Base-by-base conservation (phyloP, 2,329 filamentous ascomycete genomes). In the Colletotrichum simmondsii region DNA sequence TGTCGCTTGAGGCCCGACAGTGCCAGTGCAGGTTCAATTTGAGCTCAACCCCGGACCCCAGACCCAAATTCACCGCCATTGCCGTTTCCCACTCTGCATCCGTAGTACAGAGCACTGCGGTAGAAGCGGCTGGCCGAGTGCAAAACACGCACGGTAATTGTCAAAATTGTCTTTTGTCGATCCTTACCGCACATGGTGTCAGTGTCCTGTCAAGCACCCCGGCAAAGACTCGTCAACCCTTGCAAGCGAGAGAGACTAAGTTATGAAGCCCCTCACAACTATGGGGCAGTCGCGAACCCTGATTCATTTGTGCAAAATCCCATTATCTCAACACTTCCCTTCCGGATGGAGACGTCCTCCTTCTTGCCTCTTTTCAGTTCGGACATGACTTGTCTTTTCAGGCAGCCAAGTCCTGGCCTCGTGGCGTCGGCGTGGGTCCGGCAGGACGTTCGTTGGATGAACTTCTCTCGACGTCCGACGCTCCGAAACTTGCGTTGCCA, bases 261-360 rank as follows among this genome's bases (percentile, higher is more conserved):
- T 49, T 49, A 16, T 46, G 32, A 24, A 35, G 58, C 58, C 59
- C 66, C 58, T 61, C 66, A 52, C 35, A 35, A 24, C 46, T 35
- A 68, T 22, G 59, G 66, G 59, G 62, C 66, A 24, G 59, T 64
- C 35, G 16, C 35, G 37, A 68, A 68, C 66, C 49, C 66, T 63
- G 66, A 64, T 64, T 68, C 66, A 64, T 64, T 68, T 56, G 52
- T 64, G 66, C 59, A 52, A 52, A 68, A 58, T 57, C 58, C 58
- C 37, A 42, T 42, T 42, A 42, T 42, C 37, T 42, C 30, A 56
- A 30, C 28, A 14, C 14, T 42, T 26, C 22, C 62, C 28, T 56
- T 24, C 16, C 53, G 32, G 28, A 61, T 28, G 37, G 37, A 42
- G 65, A 57, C 35, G n/a, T 58, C 24, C 32, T 46, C 28, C 30